These are phyloP conservation scores for Orbilia ellipsospora DNA, from an alignment of 2,329 filamentous ascomycete species.

Conservation along the genomic window DNA sequence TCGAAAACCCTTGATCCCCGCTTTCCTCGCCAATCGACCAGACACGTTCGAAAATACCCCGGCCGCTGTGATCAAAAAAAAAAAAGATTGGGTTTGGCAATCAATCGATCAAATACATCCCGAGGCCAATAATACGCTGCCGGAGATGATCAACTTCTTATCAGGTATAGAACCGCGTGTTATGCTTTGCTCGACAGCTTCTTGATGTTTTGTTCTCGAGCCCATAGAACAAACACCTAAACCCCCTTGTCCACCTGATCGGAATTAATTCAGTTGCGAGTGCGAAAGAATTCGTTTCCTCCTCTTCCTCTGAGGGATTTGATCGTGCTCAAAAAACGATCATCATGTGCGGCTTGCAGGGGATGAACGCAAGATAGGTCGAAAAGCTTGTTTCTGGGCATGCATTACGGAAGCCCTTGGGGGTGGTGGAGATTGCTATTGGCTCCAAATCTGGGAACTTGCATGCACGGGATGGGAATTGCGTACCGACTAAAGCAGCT, in stretches of 20 bases:
- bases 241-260: neutral
- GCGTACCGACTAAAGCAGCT: neutral
- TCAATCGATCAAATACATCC: too few relatives aligned
- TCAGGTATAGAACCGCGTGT: neutral
- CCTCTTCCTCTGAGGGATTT: slow-evolving; percentile 15
- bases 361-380: slow-evolving; percentile 2
- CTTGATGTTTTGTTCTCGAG: neutral
- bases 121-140: neutral
- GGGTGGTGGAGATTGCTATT: too few relatives aligned
- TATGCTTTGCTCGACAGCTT: neutral
- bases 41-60: slow-evolving; percentile 15
- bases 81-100: neutral
- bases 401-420: neutral
- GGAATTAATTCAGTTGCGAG: neutral
- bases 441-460: too few relatives aligned
- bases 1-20: slow-evolving; percentile 32
- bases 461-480: too few relatives aligned
- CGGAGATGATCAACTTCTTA: neutral
- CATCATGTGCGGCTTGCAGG: slow-evolving; percentile 25
- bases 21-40: slow-evolving; percentile 47
- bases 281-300: neutral
- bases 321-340: neutral
- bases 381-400: slow-evolving; percentile 14
- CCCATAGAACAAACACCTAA: neutral
- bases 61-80: neutral